Base-by-base conservation (phyloP, 2,329 filamentous ascomycete genomes). In the Leptosphaerulina australis region DNA sequence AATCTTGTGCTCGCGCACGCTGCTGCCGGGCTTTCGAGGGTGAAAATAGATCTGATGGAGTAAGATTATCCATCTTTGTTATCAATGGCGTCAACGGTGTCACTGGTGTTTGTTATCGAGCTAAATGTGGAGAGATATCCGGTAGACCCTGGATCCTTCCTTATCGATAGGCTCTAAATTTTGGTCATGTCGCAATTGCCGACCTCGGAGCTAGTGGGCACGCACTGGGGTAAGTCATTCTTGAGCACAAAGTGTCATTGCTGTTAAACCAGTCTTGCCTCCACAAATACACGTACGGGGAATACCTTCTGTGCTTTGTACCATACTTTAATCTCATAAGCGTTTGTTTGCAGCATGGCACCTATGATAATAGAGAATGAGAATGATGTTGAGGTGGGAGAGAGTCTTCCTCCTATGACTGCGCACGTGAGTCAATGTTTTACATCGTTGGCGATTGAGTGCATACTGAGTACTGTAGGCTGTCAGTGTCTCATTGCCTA, bases 401-500 rank as follows among this genome's bases (percentile, higher is more conserved):
- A 74, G 49, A 70, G 65, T 38, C 62, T 74, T 36, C 71, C 71
- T 20, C 69, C 71, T 10, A 64, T 71, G 52, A 74, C 71, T 22
- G 70, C 69, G 50, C 71, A 74, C 64, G 71, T 74, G 65, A 65
- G 71, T 71, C 59, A 59, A 60, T 25, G 40, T 41, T 33, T 33
- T 47, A 38, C 12, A 18, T 38, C 22, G 22, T 18, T 30, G 14
- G 22, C 24, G 26, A 17, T 7, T 21, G 28, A 34, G 11, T 40
- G 33, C 33, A 36, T 56, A 44, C 58, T 67, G 62, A 63, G 56
- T 35, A 34, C 31, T 25, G 43, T 59, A 97, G 92, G 94, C 93
- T 58, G 90, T 97, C 59, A 97, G 93, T 72, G 93, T 97, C 31
- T 97, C 94, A 12, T 79, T 99, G 20, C 94, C 94, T 29, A 95